phyloP scores from a whole-genome alignment of 2,329 filamentous ascomycete species.

The Tolypocladium endophyticum region DNA sequence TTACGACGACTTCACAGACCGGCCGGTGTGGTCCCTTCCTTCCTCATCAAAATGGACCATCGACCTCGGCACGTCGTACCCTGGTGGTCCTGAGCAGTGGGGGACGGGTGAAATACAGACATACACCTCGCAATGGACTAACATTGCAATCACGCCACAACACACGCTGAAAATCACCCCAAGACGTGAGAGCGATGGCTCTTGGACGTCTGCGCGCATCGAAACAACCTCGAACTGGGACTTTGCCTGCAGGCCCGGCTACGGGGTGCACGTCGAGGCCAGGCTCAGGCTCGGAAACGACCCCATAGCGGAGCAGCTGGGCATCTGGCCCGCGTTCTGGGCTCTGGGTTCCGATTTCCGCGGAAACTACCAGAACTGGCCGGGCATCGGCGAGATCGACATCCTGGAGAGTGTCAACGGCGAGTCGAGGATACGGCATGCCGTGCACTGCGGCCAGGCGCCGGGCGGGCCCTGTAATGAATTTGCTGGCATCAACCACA shows the following conservation, averaged over 20 bases:
- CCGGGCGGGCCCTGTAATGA: constrained; percentile 31
- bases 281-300: constrained; percentile 24
- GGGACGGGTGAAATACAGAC: constrained; percentile 37
- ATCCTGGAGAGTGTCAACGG: constrained; percentile 33
- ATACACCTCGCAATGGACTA: constrained; percentile 28
- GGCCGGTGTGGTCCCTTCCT: constrained; percentile 12
- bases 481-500: constrained; percentile 19
- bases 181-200: constrained; percentile 12
- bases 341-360: constrained; percentile 28
- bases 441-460: constrained; percentile 29
- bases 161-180: constrained; percentile 26
- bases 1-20: constrained; percentile 16
- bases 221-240: constrained; percentile 23
- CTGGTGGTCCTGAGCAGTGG: constrained; percentile 34
- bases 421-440: constrained; percentile 19
- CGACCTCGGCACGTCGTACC: constrained; percentile 33
- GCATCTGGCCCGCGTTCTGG: constrained; percentile 39
- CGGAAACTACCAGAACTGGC: constrained; percentile 28
- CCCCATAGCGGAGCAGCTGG: constrained; percentile 15
- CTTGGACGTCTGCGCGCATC: constrained; percentile 34
- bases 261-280: constrained; percentile 27
- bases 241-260: constrained; percentile 21
- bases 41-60: constrained; percentile 30
- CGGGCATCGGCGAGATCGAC: constrained; percentile 31
- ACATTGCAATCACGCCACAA: constrained; percentile 26